Conservation (phyloP, 257 asterid species). For the Rubia yunnanensis region DNA sequence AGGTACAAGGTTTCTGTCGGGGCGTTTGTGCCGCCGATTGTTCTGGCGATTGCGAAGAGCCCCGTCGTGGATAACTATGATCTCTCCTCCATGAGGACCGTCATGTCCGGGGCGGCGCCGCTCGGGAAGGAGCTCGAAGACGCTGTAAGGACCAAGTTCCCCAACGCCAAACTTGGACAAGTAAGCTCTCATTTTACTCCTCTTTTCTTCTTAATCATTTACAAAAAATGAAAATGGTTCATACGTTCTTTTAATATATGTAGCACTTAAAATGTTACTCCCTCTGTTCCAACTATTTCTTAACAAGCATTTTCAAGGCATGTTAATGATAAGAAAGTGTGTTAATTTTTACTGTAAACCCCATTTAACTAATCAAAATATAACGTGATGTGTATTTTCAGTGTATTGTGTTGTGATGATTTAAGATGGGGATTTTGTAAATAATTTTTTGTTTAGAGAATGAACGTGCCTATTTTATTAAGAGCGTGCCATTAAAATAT, state of each 20-base stretch:
- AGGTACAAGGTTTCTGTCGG: slow-evolving; percentile 70
- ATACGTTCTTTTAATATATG: no score
- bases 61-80: slow-evolving; percentile 66
- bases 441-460: not conserved
- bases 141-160: slow-evolving; percentile 59
- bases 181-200: slow-evolving; percentile 20
- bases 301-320: no score
- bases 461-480: not conserved
- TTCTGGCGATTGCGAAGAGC: slow-evolving; percentile 65
- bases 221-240: no score
- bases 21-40: slow-evolving; percentile 91
- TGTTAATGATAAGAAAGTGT: no score
- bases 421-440: no score
- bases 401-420: no score
- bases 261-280: no score
- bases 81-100: slow-evolving; percentile 72
- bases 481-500: not conserved
- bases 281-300: no score
- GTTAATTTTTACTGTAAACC: no score
- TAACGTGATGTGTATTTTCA: no score
- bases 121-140: slow-evolving; percentile 94
- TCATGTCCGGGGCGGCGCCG: slow-evolving; percentile 99
- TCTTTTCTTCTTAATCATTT: not conserved
- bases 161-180: slow-evolving; percentile 85
- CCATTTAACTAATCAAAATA: no score